Conservation (phyloP, 208 protist species). For the Crithidia brevicula region DNA sequence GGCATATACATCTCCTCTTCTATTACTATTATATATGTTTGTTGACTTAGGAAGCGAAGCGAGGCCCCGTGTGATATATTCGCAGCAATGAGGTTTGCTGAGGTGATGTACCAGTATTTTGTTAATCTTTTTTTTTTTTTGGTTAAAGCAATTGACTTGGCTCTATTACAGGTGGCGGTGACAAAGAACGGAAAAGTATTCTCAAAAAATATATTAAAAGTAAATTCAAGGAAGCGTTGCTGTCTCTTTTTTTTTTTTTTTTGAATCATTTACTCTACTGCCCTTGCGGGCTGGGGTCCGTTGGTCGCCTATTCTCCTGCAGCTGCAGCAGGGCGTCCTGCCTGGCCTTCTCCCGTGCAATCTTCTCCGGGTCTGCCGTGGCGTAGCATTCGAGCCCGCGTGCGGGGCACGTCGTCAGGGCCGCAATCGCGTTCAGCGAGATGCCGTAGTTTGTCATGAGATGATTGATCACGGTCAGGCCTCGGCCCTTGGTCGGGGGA, state of each 20-base stretch:
- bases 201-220: slow-evolving; percentile 2
- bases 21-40: no score
- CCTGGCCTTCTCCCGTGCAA: slow-evolving; percentile 15
- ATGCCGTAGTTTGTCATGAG: slow-evolving; percentile 69
- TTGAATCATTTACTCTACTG: background rate
- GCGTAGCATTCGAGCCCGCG: slow-evolving; percentile 34
- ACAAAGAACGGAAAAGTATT: slow-evolving; percentile 13
- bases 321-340: slow-evolving; percentile 5
- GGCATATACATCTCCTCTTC: no score
- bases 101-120: no score
- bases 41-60: no score
- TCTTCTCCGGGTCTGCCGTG: slow-evolving; percentile 39
- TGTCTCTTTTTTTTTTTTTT: slow-evolving; percentile 1
- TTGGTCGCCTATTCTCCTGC: slow-evolving; percentile 5
- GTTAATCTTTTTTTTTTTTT: no score
- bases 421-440: slow-evolving; percentile 76
- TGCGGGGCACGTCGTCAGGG: slow-evolving; percentile 44
- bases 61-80: no score
- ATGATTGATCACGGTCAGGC: slow-evolving; percentile 73
- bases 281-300: background rate
- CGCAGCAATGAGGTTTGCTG: no score
- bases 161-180: no score
- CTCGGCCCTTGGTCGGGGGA: slow-evolving; percentile 70
- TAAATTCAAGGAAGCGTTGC: slow-evolving; percentile 22
- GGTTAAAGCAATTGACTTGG: no score